Conservation (phyloP, 495 filamentous ascomycete genomes). For the Daldinia loculata region DNA sequence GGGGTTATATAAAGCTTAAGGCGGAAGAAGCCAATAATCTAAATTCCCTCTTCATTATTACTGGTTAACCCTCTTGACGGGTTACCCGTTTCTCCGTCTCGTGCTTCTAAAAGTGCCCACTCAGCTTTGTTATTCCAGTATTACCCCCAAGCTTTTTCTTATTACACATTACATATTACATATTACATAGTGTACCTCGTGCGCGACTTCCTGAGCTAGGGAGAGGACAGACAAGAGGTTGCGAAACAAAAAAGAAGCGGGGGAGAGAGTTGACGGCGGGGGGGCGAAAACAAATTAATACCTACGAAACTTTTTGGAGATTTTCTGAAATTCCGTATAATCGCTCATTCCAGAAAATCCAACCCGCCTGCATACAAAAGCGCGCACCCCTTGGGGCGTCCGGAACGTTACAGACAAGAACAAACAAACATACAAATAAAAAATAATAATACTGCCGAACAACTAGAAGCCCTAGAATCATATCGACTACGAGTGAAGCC, state of each 20-base stretch:
- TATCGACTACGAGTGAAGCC: conserved; percentile 10
- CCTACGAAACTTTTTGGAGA: conserved; percentile 20
- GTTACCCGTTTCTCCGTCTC: conserved; percentile 3
- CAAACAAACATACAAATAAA: conserved; percentile 1
- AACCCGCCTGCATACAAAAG: conserved; percentile 20
- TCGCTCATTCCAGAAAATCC: conserved; percentile 37
- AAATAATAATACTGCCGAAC: not conserved
- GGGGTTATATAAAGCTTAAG: not conserved
- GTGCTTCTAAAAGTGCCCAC: not conserved
- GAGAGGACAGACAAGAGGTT: not conserved
- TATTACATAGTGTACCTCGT: conserved; percentile 9
- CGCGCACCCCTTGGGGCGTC: conserved; percentile 11
- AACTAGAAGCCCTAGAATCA: not conserved
- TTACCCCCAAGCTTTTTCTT: conserved; percentile 2
- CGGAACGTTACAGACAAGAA: not conserved
- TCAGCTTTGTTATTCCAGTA: not conserved
- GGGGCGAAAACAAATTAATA: conserved; percentile 25
- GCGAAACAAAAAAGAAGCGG: not conserved
- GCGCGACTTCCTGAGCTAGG: conserved; percentile 27
- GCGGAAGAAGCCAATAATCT: conserved; percentile 6
- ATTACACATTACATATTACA: not conserved
- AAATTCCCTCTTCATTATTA: not conserved
- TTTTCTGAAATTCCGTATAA: conserved; percentile 16
- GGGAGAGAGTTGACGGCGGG: conserved; percentile 2
- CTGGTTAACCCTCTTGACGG: not conserved